These are phyloP conservation scores for Aspergillus sp. DNA, from an alignment of 2,329 filamentous ascomycete species.

Conservation along the genomic window DNA sequence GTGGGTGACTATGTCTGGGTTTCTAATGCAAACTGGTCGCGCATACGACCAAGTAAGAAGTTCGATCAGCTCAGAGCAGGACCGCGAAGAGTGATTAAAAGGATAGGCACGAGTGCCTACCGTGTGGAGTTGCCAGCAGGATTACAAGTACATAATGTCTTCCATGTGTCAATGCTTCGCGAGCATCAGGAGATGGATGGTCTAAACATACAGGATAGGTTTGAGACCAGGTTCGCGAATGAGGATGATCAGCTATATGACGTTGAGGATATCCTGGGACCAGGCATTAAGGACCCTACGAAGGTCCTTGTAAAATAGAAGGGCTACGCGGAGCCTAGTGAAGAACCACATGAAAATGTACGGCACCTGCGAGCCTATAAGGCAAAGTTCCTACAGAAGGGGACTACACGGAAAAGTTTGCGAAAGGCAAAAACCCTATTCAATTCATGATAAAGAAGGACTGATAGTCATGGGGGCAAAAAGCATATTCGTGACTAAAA, in stretches of 20 bases:
- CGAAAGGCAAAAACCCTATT: too few relatives aligned
- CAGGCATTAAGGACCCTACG: neutral
- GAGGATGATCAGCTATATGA: neutral
- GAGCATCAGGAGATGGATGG: neutral
- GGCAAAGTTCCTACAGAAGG: neutral
- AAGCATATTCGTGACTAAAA: neutral
- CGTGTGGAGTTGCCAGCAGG: neutral
- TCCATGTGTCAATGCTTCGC: neutral
- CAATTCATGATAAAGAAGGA: too few relatives aligned
- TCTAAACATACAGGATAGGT: neutral
- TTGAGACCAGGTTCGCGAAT: neutral
- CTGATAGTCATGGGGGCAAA: neutral
- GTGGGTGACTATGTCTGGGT: neutral
- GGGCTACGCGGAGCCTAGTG: neutral
- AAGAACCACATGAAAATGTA: neutral
- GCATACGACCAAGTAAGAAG: neutral
- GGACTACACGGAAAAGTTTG: neutral
- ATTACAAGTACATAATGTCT: constrained; percentile 1
- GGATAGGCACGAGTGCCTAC: neutral
- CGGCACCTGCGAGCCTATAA: neutral
- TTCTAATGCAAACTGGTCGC: neutral
- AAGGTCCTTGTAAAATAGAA: neutral
- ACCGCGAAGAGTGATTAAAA: neutral
- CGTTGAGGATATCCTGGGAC: neutral
- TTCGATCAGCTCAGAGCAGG: neutral